These are phyloP conservation scores for Pulveroboletus ravenelii DNA, from an alignment of 768 basidiomycete genomes.

Conservation along the genomic window DNA sequence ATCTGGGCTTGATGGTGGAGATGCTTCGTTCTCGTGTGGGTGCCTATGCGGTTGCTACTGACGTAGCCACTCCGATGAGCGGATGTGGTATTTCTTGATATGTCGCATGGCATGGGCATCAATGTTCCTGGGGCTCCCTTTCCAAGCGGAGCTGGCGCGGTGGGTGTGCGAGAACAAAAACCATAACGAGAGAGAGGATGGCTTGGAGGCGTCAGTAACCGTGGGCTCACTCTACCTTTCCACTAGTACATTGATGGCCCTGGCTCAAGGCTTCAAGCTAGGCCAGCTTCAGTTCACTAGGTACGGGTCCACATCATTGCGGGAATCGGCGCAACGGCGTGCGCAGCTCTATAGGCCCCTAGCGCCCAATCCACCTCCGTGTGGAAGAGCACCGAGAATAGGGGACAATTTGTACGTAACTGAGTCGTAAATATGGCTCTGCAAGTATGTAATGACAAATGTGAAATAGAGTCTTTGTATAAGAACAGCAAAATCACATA, in stretches of 20 bases:
- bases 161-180: background rate
- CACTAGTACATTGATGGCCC: constrained; percentile 1
- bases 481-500: too few relatives aligned
- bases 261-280: too few relatives aligned
- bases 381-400: too few relatives aligned
- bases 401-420: too few relatives aligned
- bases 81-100: constrained; percentile 8
- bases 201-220: constrained; percentile 5
- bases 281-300: too few relatives aligned
- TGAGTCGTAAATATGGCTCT: too few relatives aligned
- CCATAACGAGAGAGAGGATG: background rate
- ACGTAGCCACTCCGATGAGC: background rate
- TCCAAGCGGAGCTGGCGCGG: background rate
- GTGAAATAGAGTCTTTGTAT: too few relatives aligned
- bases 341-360: too few relatives aligned
- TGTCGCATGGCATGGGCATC: constrained; percentile 2
- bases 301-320: too few relatives aligned
- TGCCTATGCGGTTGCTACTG: background rate
- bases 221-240: constrained; percentile 8
- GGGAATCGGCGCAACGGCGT: too few relatives aligned
- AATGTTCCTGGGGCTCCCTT: background rate
- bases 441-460: too few relatives aligned
- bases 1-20: constrained; percentile 6
- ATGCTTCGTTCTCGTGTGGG: constrained; percentile 10
- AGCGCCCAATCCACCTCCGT: too few relatives aligned